Percentiles rank a stretch among this genome's conserved stretches.
Conservation (phyloP, 352 stramenopile species). For the Peronospora belbahrii region DNA sequence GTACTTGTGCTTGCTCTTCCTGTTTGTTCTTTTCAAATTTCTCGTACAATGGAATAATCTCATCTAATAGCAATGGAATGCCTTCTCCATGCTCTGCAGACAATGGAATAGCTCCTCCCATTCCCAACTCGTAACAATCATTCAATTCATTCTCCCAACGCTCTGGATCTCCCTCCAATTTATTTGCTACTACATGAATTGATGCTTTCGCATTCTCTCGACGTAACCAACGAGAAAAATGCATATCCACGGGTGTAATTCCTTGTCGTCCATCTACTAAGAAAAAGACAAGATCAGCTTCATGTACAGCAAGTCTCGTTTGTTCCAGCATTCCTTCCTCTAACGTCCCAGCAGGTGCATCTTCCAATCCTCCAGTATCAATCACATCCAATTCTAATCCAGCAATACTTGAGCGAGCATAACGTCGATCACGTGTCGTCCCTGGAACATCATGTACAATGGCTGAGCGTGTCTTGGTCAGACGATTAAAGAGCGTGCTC, state of each 20-base stretch:
- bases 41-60: slow-evolving; percentile 68
- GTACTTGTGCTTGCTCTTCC: slow-evolving; percentile 18
- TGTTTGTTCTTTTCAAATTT: slow-evolving; percentile 50
- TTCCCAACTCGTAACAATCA: slow-evolving; percentile 69
- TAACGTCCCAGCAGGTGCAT: slow-evolving; percentile 50
- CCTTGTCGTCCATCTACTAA: slow-evolving; percentile 71
- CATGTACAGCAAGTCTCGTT: slow-evolving; percentile 63
- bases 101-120: slow-evolving; percentile 58
- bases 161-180: slow-evolving; percentile 59
- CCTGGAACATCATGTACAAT: slow-evolving; percentile 83
- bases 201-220: slow-evolving; percentile 48
- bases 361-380: slow-evolving; percentile 72
- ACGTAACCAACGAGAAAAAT: slow-evolving; percentile 72
- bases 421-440: slow-evolving; percentile 72
- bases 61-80: slow-evolving; percentile 55
- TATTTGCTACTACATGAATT: slow-evolving; percentile 73
- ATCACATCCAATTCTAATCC: slow-evolving; percentile 78
- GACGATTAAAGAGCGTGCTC: slow-evolving; percentile 78
- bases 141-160: slow-evolving; percentile 64
- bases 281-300: slow-evolving; percentile 76
- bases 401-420: slow-evolving; percentile 50
- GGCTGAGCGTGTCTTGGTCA: slow-evolving; percentile 65
- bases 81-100: slow-evolving; percentile 76
- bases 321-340: slow-evolving; percentile 78
- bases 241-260: slow-evolving; percentile 68